phyloP scores from a whole-genome alignment of 2,329 filamentous ascomycete species.

The Drechslera avenae region DNA sequence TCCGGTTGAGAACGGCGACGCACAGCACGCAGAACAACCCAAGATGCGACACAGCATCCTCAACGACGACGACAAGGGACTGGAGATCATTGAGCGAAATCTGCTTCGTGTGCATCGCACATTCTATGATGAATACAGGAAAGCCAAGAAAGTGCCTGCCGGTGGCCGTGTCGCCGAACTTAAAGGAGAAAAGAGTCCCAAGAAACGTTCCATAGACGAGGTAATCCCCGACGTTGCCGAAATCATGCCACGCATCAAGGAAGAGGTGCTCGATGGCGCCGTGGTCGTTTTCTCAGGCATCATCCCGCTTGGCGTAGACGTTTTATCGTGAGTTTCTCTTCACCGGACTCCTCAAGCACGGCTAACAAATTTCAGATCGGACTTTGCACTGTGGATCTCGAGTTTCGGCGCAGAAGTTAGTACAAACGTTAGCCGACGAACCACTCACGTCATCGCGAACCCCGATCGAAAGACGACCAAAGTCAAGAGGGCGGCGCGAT shows the following conservation, averaged over 20 bases:
- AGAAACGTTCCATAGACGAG: slow-evolving; percentile 54
- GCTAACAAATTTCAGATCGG: slow-evolving; percentile 59
- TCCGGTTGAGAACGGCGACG: slow-evolving; percentile 48
- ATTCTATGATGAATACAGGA: slow-evolving; percentile 85
- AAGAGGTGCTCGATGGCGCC: slow-evolving; percentile 72
- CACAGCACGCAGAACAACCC: slow-evolving; percentile 36
- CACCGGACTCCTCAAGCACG: background rate
- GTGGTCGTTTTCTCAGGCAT: slow-evolving; percentile 89
- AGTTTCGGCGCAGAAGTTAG: slow-evolving; percentile 79
- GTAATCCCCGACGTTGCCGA: slow-evolving; percentile 82
- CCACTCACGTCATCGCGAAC: slow-evolving; percentile 75
- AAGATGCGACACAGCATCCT: slow-evolving; percentile 75
- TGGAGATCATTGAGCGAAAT: slow-evolving; percentile 75
- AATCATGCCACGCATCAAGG: slow-evolving; percentile 84
- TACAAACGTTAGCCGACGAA: slow-evolving; percentile 59
- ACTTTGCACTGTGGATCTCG: slow-evolving; percentile 84
- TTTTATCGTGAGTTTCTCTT: slow-evolving; percentile 59
- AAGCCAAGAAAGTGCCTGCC: slow-evolving; percentile 50
- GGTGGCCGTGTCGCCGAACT: slow-evolving; percentile 56
- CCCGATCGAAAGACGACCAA: slow-evolving; percentile 81
- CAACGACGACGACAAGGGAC: slow-evolving; percentile 84
- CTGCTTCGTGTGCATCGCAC: slow-evolving; percentile 74
- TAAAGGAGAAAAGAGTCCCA: slow-evolving; percentile 57
- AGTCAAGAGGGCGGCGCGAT: slow-evolving; percentile 81
- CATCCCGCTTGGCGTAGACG: slow-evolving; percentile 79